Evolutionary conservation across 441 rosid species (phyloP).

Genomic region (Gossypium schwendimanii): DNA sequence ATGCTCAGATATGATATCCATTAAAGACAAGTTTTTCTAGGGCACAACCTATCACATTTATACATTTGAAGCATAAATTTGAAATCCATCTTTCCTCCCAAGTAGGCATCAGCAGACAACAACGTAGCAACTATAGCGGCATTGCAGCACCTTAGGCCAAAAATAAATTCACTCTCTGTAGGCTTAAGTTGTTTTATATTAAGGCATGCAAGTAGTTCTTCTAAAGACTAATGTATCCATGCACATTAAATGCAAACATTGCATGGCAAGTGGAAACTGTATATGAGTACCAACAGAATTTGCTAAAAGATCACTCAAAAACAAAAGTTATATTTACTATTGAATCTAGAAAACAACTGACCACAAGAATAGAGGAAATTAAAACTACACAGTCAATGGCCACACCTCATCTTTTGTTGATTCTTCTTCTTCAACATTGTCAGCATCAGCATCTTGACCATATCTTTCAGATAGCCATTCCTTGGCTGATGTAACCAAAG

Average conservation of each 20-base stretch:
- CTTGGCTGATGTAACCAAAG: slow-evolving; percentile 80
- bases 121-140: neutral
- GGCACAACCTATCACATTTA: neutral
- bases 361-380: neutral
- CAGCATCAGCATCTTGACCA: slow-evolving; percentile 49
- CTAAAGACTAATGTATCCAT: neutral
- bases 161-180: neutral
- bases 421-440: slow-evolving; percentile 40
- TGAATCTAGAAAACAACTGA: slow-evolving; percentile 12
- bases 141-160: neutral
- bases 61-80: neutral
- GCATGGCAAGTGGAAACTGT: neutral
- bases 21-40: neutral
- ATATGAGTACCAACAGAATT: neutral
- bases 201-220: neutral
- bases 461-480: slow-evolving; percentile 87
- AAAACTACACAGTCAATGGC: slow-evolving; percentile 10
- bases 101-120: neutral
- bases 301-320: neutral
- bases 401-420: slow-evolving; percentile 83
- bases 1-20: neutral
- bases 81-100: neutral
- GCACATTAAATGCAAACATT: neutral
- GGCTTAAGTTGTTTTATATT: neutral
- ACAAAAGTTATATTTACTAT: neutral